Conservation (phyloP, 2,329 filamentous ascomycete genomes). For the Bertia moriformis region DNA sequence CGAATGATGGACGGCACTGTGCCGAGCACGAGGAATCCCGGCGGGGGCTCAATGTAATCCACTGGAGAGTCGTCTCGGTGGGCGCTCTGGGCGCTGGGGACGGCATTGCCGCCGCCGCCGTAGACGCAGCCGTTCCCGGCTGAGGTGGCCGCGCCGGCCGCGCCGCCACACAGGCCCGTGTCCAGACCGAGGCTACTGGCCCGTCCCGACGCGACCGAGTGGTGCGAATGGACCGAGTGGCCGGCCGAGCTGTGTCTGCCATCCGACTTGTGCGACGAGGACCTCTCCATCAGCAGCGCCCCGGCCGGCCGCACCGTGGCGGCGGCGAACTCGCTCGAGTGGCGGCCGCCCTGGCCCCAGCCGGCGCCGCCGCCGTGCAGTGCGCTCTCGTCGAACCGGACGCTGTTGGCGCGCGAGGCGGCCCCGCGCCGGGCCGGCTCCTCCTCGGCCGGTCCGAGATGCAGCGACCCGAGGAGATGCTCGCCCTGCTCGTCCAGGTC, state of each 20-base stretch:
- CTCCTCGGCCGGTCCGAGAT: slow-evolving; percentile 67
- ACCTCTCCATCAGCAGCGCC: slow-evolving; percentile 74
- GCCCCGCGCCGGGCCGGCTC: slow-evolving; percentile 72
- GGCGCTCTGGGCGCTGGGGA: slow-evolving; percentile 44
- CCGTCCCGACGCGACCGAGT: slow-evolving; percentile 63
- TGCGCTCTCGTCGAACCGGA: slow-evolving; percentile 92
- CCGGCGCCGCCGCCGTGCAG: slow-evolving; percentile 75
- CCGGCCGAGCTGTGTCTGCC: slow-evolving; percentile 88
- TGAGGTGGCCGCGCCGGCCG: too few species aligned
- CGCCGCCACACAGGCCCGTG: too few species aligned
- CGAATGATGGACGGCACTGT: slow-evolving; percentile 87
- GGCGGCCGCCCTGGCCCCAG: slow-evolving; percentile 66
- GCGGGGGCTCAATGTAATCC: slow-evolving; percentile 62
- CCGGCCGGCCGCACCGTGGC: slow-evolving; percentile 68
- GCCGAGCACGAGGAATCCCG: slow-evolving; percentile 71
- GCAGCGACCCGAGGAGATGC: slow-evolving; percentile 65
- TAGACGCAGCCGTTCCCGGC: too few species aligned
- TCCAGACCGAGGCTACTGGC: slow-evolving; percentile 82
- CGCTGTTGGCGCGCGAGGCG: slow-evolving; percentile 86
- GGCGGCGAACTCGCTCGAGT: slow-evolving; percentile 65
- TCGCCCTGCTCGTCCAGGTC: slow-evolving; percentile 78
- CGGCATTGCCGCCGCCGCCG: too few species aligned
- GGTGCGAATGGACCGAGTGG: slow-evolving; percentile 44
- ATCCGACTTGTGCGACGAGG: slow-evolving; percentile 88
- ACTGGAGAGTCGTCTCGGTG: slow-evolving; percentile 56